A percentile compares a stretch with the other conserved stretches of the same genome.
phyloP scores from a whole-genome alignment of 768 basidiomycete species.

The Leccinellum albellum region DNA sequence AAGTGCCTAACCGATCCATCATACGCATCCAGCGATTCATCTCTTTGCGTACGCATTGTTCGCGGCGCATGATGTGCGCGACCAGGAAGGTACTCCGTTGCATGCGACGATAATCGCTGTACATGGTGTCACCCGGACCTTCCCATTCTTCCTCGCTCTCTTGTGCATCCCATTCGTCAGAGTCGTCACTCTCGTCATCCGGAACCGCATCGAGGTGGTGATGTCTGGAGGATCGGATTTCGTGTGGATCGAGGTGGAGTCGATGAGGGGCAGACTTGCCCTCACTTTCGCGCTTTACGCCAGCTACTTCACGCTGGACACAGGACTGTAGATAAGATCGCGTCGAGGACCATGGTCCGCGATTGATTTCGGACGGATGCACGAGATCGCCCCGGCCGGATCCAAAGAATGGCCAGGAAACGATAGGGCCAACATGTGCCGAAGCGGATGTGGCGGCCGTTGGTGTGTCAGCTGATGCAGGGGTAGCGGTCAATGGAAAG shows the following conservation, averaged over 20 bases:
- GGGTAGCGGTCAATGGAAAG: slow-evolving; percentile 16
- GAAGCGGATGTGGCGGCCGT: not conserved
- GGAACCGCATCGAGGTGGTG: slow-evolving; percentile 65
- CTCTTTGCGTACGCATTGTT: slow-evolving; percentile 61
- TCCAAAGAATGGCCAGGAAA: slow-evolving; percentile 91
- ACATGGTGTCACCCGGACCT: slow-evolving; percentile 74
- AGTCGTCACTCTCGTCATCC: slow-evolving; percentile 71
- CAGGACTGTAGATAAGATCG: slow-evolving; percentile 63
- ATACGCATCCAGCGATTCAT: slow-evolving; percentile 67
- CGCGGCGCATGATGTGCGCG: slow-evolving; percentile 62
- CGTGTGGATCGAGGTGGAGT: slow-evolving; percentile 77
- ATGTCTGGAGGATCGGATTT: slow-evolving; percentile 67
- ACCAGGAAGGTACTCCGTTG: slow-evolving; percentile 77
- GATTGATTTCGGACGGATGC: slow-evolving; percentile 66
- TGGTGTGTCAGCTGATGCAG: slow-evolving; percentile 6
- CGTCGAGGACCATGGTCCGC: slow-evolving; percentile 73
- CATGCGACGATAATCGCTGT: slow-evolving; percentile 78
- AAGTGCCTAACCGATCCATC: slow-evolving; percentile 55
- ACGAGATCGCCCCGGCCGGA: slow-evolving; percentile 71
- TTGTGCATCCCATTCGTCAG: slow-evolving; percentile 74
- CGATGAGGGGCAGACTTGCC: slow-evolving; percentile 72
- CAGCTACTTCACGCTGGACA: slow-evolving; percentile 63
- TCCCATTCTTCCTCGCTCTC: slow-evolving; percentile 77
- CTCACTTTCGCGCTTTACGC: slow-evolving; percentile 75
- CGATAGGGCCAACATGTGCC: slow-evolving; percentile 56